Evolutionary conservation across 305 asterid genomes (phyloP), one percentile per base, ranked within the genome.

Genomic region (Solanum chacoense): DNA sequence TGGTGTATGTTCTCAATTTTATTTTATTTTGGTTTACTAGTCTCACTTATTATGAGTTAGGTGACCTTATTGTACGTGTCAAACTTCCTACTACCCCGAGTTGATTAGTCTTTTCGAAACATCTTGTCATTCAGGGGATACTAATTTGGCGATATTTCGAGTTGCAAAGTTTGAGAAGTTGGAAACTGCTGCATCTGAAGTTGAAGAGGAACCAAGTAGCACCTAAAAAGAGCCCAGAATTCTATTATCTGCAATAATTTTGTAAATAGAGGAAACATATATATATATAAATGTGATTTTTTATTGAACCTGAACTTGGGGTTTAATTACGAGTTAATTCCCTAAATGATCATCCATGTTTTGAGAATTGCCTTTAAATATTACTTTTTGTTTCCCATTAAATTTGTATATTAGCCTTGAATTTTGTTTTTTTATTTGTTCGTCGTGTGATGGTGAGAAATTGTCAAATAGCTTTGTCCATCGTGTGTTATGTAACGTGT

Each of bases 91-190:
- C 50, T 22, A 72, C 45, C 8, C 11, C 79, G 32, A 84, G 24
- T 38, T 79, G 34, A 79, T 26, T 26, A 29, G 35, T 40, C 24
- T 79, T 79, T 79, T 26, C 13, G 4, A 26, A 36, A 77, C 29
- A 38, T 37, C 26, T 88, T 37, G 40, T 87, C 36, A n/a, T 72
- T 87, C 89, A 96, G 99, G 99, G 88, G 98, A 96, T 83, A 91
- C 94, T 1, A 91, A 95, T 91, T 89, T 96, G 78, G 98, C 98
- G 11, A 92, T 96, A 79, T 96, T 96, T 93, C 90, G 94, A 90
- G 95, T 96, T 3, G 85, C 89, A 8, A 95, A 93, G 91, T 92
- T 96, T 77, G 92, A 93, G 87, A 90, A 87, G 65, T 93, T 83
- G 87, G 92, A 92, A 88, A 69, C 63, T 29, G 34, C 50, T 29